Evolutionary conservation across 208 protist genomes (phyloP).

Genomic region (Trichomonas gallinae): DNA sequence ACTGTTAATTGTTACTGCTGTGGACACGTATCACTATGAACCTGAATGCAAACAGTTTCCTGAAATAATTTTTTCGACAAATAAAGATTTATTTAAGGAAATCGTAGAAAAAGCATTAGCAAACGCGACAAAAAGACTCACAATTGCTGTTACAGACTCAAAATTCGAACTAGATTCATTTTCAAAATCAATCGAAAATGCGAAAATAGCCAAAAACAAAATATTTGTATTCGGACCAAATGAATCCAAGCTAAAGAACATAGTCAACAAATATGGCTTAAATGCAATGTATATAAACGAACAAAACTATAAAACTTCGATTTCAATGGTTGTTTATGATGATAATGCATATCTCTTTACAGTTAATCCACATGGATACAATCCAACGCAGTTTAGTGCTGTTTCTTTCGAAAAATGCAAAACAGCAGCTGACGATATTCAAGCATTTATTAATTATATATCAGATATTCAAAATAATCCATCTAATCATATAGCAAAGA

Average conservation of each 20-base stretch:
- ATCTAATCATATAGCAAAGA: background rate
- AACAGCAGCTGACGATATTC: background rate
- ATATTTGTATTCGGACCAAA: background rate
- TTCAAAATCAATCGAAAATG: background rate
- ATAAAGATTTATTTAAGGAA: background rate
- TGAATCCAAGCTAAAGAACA: background rate
- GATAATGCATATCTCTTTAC: background rate
- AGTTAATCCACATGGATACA: background rate
- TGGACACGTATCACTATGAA: background rate
- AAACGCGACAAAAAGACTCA: background rate
- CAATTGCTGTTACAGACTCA: background rate
- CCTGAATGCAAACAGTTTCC: background rate
- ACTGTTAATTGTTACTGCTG: background rate
- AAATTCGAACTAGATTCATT: background rate
- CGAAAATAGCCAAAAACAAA: background rate
- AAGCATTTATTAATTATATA: background rate
- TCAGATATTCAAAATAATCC: background rate
- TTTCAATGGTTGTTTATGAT: background rate
- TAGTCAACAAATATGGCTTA: background rate
- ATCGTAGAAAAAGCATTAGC: background rate
- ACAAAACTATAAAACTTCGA: background rate
- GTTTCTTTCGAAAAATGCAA: background rate
- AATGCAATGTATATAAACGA: background rate
- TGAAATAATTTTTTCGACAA: background rate
- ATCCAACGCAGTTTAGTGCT: background rate